Base-by-base conservation (phyloP, 2,329 filamentous ascomycete genomes). In the Calonectria fujianensis region DNA sequence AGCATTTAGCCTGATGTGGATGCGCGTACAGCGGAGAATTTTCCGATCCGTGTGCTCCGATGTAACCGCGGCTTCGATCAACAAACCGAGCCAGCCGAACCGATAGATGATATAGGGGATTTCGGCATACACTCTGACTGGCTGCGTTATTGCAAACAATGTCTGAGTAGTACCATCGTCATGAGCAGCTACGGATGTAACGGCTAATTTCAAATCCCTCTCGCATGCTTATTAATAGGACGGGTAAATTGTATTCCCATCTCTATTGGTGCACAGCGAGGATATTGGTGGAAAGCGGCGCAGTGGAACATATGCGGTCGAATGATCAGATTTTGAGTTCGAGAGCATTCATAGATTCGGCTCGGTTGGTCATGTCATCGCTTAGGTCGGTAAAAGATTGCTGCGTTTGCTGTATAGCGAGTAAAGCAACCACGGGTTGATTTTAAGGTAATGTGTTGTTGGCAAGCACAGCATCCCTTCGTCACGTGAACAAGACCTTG, bases 1-100 rank as follows among this genome's bases (percentile, higher is more conserved):
- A 16, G 18, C 20, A 57, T 57, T 57, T 57, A 57, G 52, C 31
- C 52, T 57, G 18, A 57, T 57, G 29, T 57, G 13, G 52, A 57
- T 57, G 29, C 52, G 31, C 29, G 31, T 57, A 35, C n/a, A n/a
- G 41, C 2, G 18, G 31, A 57, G 16, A 57, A 57, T 57, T n/a
- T 2, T 13, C 31, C 27, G 13, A 31, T n/a, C 10, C 3, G 31
- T 48, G 13, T 14, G 20, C 8, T 48, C 10, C 9, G 10, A 48
- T 48, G 41, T 13, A 9, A n/a, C 20, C 45, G 13, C 45, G 10
- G n/a, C 45, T 13, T 48, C 20, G 13, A 48, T 7, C 10, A 24
- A 48, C 9, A 13, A 35, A 35, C 31, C 31, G 52, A 35, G 18
- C 29, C 52, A 31, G 18, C 24, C 14, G 18, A 35, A n/a, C 31